Base-by-base conservation (phyloP, 345 rosid genomes). In the Reutealis trisperma region DNA sequence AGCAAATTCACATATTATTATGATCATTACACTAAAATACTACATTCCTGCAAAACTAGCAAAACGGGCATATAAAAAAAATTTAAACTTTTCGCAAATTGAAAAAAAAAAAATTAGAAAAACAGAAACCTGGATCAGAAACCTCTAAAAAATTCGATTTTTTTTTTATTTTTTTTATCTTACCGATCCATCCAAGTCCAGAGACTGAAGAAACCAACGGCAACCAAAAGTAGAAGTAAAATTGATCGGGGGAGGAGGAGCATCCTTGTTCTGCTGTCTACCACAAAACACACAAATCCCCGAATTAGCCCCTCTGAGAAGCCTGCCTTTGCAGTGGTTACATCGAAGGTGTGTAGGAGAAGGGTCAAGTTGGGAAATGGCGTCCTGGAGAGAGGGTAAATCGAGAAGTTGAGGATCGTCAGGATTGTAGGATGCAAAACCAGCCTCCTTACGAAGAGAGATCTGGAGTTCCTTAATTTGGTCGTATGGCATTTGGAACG, bases 231-330 rank as follows among this genome's bases (percentile, higher is more conserved):
- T 84, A 57, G 93, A 84, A 32, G 78, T 81, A 77, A 93, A 90
- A 83, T 88, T 87, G 85, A 94, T 84, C 2, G 96, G 89, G 70
- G 92, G 97, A 37, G 88, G 82, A 37, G 88, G 83, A 27, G 79
- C 76, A 6, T 86, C 90, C 16, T 15, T 75, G 44, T 77, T 83
- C 14, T 76, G 73, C 65, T 80, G 86, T 15, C 83, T 75, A 21
- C 98, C 97, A 65, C 97, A 94, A 82, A 94, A 94, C 54, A 94
- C 88, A 78, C 98, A 93, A 79, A 89, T 72, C 66, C 88, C 63
- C 19, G 98, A 94, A 15, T 83, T 78, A 14, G 81, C 61, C 24
- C 94, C 97, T 22, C 90, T 72, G 47, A 94, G 86, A 27, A 94
- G 92, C 71, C 84, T 82, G 2, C 90, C 94, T 25, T 88, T 84